A percentile compares a stretch with the other conserved stretches of the same genome.
Conservation (phyloP, 805 yeast genomes). For the Gaillardinia entomophila region DNA sequence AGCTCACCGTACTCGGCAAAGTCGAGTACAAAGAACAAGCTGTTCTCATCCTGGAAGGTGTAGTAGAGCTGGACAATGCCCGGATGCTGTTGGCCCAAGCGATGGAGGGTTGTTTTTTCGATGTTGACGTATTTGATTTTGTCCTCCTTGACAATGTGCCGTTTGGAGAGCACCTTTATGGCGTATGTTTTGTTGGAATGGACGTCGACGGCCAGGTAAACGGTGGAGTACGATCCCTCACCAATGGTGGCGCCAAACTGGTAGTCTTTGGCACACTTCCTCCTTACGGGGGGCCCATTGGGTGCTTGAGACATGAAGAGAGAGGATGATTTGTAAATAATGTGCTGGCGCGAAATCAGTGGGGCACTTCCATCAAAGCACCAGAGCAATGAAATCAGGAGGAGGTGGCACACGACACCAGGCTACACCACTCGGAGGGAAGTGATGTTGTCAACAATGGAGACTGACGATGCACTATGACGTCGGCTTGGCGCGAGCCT, state of each 20-base stretch:
- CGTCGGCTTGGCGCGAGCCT: too few species aligned
- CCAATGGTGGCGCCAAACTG: slow-evolving; percentile 86
- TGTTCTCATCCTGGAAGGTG: slow-evolving; percentile 89
- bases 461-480: too few species aligned
- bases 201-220: slow-evolving; percentile 76
- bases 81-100: slow-evolving; percentile 82
- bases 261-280: slow-evolving; percentile 73
- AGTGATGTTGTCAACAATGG: too few species aligned
- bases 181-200: slow-evolving; percentile 77
- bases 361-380: too few species aligned
- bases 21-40: slow-evolving; percentile 87
- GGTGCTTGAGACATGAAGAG: too few species aligned
- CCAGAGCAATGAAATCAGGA: too few species aligned
- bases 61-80: slow-evolving; percentile 89
- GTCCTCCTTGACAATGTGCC: slow-evolving; percentile 89
- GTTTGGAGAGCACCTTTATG: slow-evolving; percentile 83
- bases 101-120: slow-evolving; percentile 83
- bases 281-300: slow-evolving; percentile 10
- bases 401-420: too few species aligned
- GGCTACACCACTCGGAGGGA: too few species aligned
- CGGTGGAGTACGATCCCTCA: slow-evolving; percentile 95
- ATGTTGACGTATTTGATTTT: slow-evolving; percentile 94
- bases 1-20: slow-evolving; percentile 95
- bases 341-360: too few species aligned
- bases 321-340: too few species aligned